Percentiles rank a stretch among this genome's conserved stretches.
Evolutionary conservation across 2,329 filamentous ascomycete genomes (phyloP).

Genomic region (Lithohypha guttulata): DNA sequence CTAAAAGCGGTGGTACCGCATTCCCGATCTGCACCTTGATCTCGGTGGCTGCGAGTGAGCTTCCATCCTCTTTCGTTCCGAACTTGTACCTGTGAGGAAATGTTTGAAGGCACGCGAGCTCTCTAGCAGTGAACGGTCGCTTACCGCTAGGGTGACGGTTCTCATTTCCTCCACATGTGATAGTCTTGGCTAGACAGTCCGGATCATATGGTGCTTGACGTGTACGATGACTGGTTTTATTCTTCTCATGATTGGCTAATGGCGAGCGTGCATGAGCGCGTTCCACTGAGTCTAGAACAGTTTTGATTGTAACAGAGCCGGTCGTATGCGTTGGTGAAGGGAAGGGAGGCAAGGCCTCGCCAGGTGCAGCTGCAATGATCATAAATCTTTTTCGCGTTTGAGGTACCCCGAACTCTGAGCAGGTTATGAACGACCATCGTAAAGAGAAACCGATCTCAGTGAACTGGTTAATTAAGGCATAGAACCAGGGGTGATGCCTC

Average conservation of each 20-base stretch:
- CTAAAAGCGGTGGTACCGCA: conserved; percentile 55
- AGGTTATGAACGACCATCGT: conserved; percentile 52
- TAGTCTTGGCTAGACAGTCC: conserved; percentile 43
- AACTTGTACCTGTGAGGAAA: conserved; percentile 57
- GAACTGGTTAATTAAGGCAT: conserved; percentile 52
- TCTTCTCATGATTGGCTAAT: conserved; percentile 31
- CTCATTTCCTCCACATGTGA: conserved; percentile 52
- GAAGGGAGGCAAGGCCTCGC: conserved; percentile 57
- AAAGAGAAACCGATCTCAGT: conserved; percentile 57
- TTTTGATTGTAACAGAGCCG: conserved; percentile 28
- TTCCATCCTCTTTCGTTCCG: conserved; percentile 19
- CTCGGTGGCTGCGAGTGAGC: conserved; percentile 29
- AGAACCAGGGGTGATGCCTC: conserved; percentile 46
- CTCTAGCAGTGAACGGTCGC: conserved; percentile 54
- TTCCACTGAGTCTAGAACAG: conserved; percentile 33
- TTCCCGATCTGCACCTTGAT: conserved; percentile 61
- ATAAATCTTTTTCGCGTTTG: conserved; percentile 41
- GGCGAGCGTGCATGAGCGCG: conserved; percentile 30
- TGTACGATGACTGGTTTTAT: conserved; percentile 22
- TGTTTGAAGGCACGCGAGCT: conserved; percentile 58
- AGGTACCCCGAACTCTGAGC: conserved; percentile 39
- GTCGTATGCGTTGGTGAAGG: conserved; percentile 49
- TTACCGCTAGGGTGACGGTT: conserved; percentile 56
- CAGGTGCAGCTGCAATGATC: conserved; percentile 50
- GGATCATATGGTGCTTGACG: conserved; percentile 35